phyloP scores from a whole-genome alignment of 2,329 filamentous ascomycete species.

The Curvularia spicifera region DNA sequence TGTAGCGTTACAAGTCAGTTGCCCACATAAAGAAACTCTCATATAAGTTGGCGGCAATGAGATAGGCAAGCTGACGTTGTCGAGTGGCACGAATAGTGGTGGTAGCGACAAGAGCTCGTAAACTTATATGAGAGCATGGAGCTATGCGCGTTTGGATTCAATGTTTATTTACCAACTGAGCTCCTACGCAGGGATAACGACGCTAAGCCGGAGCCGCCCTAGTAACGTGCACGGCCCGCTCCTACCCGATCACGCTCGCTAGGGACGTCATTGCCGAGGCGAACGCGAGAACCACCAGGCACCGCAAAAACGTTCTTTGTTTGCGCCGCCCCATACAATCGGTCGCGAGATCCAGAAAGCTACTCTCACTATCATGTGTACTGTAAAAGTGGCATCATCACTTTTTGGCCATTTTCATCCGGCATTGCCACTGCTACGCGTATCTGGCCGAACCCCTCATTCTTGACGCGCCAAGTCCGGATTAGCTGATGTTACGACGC shows the following conservation, averaged over 20 bases:
- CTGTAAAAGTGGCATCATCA: too few relatives aligned
- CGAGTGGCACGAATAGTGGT: conserved; percentile 37
- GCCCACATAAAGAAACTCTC: conserved; percentile 49
- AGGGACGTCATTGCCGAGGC: conserved; percentile 22
- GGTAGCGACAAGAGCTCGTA: conserved; percentile 26
- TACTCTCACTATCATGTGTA: not conserved
- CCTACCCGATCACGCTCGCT: conserved; percentile 4
- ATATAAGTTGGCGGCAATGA: conserved; percentile 51
- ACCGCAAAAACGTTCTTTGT: conserved; percentile 20
- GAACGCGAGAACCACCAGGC: conserved; percentile 26
- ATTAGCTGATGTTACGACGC: conserved; percentile 10
- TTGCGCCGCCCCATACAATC: conserved; percentile 24
- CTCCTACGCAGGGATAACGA: conserved; percentile 11
- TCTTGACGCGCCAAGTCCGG: conserved; percentile 4
- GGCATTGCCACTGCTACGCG: not conserved
- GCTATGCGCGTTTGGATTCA: conserved; percentile 21
- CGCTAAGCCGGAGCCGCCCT: conserved; percentile 14
- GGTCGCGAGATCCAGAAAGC: not conserved
- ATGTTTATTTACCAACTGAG: conserved; percentile 23
- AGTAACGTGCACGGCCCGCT: conserved; percentile 15
- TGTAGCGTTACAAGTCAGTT: conserved; percentile 45
- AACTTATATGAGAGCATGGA: conserved; percentile 37
- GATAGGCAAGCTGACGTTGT: conserved; percentile 44
- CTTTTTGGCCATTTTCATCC: not conserved
- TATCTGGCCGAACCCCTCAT: conserved; percentile 1